A percentile compares a stretch with the other conserved stretches of the same genome.
phyloP scores from a whole-genome alignment of 2,329 filamentous ascomycete species.

The Pseudopyrenochaeta lycopersici region DNA sequence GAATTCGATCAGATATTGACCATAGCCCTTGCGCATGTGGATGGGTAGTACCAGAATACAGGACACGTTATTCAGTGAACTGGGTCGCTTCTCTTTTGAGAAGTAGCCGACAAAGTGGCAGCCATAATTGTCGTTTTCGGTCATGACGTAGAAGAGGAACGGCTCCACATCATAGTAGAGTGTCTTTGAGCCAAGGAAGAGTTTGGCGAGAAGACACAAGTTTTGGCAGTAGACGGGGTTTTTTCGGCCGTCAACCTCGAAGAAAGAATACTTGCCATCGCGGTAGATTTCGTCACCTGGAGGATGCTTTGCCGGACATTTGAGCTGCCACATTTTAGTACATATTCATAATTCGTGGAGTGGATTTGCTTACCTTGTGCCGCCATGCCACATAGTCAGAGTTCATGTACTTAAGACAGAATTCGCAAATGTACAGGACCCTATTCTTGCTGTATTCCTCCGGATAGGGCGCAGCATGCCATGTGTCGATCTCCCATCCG shows the following conservation, averaged over 20 bases:
- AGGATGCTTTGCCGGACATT: conserved; percentile 95
- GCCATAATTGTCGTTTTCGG: conserved; percentile 88
- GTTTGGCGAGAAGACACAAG: conserved; percentile 90
- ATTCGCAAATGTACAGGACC: conserved; percentile 98
- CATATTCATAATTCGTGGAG: neutral
- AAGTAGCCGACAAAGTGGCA: conserved; percentile 99
- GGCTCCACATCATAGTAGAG: conserved; percentile 98
- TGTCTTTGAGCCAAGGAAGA: conserved; percentile 98
- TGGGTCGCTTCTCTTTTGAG: conserved; percentile 95
- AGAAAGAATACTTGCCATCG: conserved; percentile 88
- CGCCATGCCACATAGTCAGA: conserved; percentile 98
- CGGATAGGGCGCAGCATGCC: conserved; percentile 97
- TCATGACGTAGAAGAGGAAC: conserved; percentile 96
- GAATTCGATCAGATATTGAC: conserved; percentile 96
- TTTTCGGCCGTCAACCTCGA: conserved; percentile 96
- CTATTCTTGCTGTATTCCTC: conserved; percentile 98
- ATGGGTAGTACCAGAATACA: conserved; percentile 97
- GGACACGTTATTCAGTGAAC: conserved; percentile 95
- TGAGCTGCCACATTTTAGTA: conserved; percentile 58
- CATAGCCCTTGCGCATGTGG: conserved; percentile 96
- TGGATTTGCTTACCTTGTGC: conserved; percentile 70
- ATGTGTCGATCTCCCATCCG: conserved; percentile 97
- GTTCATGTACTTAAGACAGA: conserved; percentile 99
- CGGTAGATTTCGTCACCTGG: conserved; percentile 98
- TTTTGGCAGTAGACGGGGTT: conserved; percentile 99